Percentiles rank a stretch among this genome's conserved stretches.
phyloP scores from a whole-genome alignment of 495 filamentous ascomycete genomes.

The Tuber umbilicatum region DNA sequence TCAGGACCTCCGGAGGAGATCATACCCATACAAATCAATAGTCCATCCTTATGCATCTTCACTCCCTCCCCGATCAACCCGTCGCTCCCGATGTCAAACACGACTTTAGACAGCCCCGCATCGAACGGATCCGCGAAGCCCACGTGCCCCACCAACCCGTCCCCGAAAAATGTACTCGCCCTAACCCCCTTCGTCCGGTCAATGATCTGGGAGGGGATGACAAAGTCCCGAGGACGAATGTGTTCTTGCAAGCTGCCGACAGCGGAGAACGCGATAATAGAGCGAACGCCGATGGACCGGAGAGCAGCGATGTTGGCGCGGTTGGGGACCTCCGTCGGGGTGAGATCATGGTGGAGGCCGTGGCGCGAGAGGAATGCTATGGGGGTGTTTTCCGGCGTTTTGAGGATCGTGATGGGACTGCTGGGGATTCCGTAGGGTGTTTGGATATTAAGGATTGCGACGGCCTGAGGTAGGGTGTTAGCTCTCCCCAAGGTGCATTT shows the following conservation, averaged over 20 bases:
- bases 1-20: constrained; percentile 5
- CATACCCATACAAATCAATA: constrained; percentile 82
- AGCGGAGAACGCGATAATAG: constrained; percentile 87
- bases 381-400: constrained; percentile 67
- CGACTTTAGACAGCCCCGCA: constrained; percentile 61
- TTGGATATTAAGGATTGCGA: constrained; percentile 60
- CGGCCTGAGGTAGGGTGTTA: constrained; percentile 46
- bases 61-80: constrained; percentile 70
- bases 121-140: constrained; percentile 96
- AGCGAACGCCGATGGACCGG: constrained; percentile 77
- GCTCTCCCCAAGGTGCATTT: not conserved
- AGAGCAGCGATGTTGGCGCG: constrained; percentile 95
- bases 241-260: constrained; percentile 85
- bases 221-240: constrained; percentile 91
- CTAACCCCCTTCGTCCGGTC: constrained; percentile 92
- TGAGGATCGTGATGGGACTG: constrained; percentile 80
- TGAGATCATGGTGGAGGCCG: constrained; percentile 77
- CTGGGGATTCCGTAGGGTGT: constrained; percentile 95
- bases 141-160: constrained; percentile 86
- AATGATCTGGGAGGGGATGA: constrained; percentile 91
- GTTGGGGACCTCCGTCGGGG: constrained; percentile 82
- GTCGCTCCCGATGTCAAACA: constrained; percentile 47
- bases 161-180: constrained; percentile 94
- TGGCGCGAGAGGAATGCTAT: constrained; percentile 94
- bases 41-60: constrained; percentile 67